Conservation (phyloP, 257 asterid genomes). For the Eucommia ulmoides region DNA sequence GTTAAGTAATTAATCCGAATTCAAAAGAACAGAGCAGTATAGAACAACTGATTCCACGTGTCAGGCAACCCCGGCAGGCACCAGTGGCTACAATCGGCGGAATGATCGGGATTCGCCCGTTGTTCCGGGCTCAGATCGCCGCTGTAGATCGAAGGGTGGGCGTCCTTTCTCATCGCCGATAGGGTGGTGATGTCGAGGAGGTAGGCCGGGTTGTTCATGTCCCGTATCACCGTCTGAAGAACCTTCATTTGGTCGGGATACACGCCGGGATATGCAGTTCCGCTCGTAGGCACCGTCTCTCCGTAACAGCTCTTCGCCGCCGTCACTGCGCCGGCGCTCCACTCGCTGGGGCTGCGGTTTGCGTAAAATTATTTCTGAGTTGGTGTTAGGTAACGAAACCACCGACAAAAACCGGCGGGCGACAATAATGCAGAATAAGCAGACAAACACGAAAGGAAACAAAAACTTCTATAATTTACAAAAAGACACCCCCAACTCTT, state of each 20-base stretch:
- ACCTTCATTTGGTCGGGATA: constrained; percentile 62
- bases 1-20: no score
- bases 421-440: neutral
- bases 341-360: constrained; percentile 67
- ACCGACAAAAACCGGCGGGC: neutral
- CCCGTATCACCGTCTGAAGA: constrained; percentile 34
- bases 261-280: constrained; percentile 31
- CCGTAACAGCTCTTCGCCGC: constrained; percentile 71
- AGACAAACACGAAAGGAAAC: no score
- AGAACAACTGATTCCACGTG: constrained; percentile 92
- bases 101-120: constrained; percentile 77
- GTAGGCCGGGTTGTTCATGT: constrained; percentile 63
- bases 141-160: constrained; percentile 90
- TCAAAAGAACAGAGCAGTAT: constrained; percentile 48
- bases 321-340: constrained; percentile 49
- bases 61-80: constrained; percentile 97
- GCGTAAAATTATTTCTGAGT: no score
- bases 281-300: constrained; percentile 48
- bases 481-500: neutral
- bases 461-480: neutral
- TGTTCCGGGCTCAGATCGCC: constrained; percentile 66
- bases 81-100: constrained; percentile 97
- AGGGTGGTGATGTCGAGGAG: constrained; percentile 72
- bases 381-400: neutral
- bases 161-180: constrained; percentile 88